Evolutionary conservation across 495 filamentous ascomycete genomes (phyloP).

Genomic region (Penicillium robsamsonii): DNA sequence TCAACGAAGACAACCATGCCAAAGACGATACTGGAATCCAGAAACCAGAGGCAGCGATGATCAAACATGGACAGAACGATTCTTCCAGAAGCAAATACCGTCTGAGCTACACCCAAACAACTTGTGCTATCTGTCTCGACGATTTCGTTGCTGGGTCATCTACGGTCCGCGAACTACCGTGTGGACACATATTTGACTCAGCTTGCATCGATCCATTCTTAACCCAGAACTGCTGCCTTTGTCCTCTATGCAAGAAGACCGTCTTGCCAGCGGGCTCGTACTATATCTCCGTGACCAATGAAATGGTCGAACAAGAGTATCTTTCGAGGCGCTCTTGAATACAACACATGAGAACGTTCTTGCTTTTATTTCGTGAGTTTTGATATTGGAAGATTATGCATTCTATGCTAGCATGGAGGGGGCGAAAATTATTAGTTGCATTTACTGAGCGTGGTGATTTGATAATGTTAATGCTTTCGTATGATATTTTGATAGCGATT

Average conservation of each 20-base stretch:
- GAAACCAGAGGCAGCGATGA: conserved; percentile 22
- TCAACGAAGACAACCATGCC: conserved; percentile 4
- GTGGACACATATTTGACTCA: conserved; percentile 87
- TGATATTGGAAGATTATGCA: not conserved
- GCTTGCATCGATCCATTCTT: conserved; percentile 85
- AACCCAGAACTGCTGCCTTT: conserved; percentile 67
- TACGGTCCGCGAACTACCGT: conserved; percentile 78
- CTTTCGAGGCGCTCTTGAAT: conserved; percentile 17
- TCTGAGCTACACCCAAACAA: conserved; percentile 46
- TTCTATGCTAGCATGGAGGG: not conserved
- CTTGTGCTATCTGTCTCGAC: conserved; percentile 83
- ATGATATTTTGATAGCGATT: not conserved
- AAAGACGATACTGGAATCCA: conserved; percentile 9
- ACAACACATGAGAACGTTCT: not conserved
- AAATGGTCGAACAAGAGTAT: conserved; percentile 74
- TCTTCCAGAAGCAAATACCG: conserved; percentile 15
- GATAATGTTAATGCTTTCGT: not conserved
- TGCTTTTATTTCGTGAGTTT: not conserved
- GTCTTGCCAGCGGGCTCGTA: conserved; percentile 67
- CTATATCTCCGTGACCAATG: conserved; percentile 69
- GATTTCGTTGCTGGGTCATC: conserved; percentile 66
- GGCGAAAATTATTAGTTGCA: not conserved
- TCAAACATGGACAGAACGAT: conserved; percentile 4
- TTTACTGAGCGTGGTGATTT: conserved; percentile 1
- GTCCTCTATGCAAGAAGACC: conserved; percentile 81